A percentile compares a stretch with the other conserved stretches of the same genome.
phyloP scores from a whole-genome alignment of 805 yeast species.

The Brettanomyces bruxellensis region DNA sequence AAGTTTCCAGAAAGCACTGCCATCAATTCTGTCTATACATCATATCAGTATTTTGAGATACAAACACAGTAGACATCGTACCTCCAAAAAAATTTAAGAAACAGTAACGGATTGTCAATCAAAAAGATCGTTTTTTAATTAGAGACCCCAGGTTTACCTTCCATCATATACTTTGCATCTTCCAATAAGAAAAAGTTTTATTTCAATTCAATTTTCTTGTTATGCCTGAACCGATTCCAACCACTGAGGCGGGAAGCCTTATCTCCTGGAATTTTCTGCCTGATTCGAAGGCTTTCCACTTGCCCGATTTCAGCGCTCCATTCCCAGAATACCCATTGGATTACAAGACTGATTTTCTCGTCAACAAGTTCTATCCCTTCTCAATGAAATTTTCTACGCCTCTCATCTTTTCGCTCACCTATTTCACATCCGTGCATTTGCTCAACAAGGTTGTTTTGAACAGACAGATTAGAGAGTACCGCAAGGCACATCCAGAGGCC shows the following conservation, averaged over 20 bases:
- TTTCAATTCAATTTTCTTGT: too few species aligned
- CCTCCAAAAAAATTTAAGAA: too few species aligned
- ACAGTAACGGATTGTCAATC: too few species aligned
- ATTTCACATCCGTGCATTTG: conserved; percentile 49
- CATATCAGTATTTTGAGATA: too few species aligned
- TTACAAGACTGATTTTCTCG: conserved; percentile 13
- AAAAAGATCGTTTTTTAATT: too few species aligned
- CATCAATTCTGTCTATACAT: too few species aligned
- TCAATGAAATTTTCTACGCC: conserved; percentile 47
- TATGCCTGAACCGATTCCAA: background rate
- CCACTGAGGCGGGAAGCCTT: conserved; percentile 7
- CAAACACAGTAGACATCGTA: too few species aligned
- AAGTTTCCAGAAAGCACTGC: too few species aligned
- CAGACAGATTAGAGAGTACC: conserved; percentile 33
- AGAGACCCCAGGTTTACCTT: too few species aligned
- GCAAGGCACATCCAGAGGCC: conserved; percentile 17
- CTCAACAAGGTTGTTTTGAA: conserved; percentile 38
- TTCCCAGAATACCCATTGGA: conserved; percentile 21
- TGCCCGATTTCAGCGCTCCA: conserved; percentile 18
- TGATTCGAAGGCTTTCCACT: conserved; percentile 16
- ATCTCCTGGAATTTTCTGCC: conserved; percentile 18
- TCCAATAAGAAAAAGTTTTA: too few species aligned
- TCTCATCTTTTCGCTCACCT: conserved; percentile 44
- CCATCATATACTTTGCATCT: too few species aligned
- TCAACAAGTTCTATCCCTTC: conserved; percentile 26